Conservation (phyloP, 1,284 basidiomycete species). For the Baeospora myosura region DNA sequence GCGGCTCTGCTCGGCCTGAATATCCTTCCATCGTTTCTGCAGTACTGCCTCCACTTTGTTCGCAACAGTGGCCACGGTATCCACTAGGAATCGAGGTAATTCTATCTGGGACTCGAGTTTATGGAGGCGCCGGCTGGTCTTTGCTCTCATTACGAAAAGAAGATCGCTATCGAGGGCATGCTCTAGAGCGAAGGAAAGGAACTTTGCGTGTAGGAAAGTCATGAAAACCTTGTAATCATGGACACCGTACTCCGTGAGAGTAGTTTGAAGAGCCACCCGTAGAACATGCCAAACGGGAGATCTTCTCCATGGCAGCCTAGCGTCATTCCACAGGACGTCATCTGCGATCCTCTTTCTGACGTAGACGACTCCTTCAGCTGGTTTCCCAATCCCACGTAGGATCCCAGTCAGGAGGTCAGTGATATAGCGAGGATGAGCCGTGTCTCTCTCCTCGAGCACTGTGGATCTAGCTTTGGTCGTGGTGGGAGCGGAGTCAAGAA, state of each 20-base stretch:
- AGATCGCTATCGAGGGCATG: constrained; percentile 20
- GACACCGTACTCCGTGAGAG: constrained; percentile 18
- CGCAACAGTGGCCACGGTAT: neutral
- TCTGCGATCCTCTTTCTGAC: constrained; percentile 36
- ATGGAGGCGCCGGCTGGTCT: constrained; percentile 27
- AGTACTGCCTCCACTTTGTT: constrained; percentile 15
- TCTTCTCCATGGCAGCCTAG: constrained; percentile 36
- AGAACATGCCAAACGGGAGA: constrained; percentile 39
- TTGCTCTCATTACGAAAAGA: constrained; percentile 25
- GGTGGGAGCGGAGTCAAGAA: constrained; percentile 2
- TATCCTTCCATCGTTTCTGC: constrained; percentile 23
- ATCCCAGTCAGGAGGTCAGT: constrained; percentile 20
- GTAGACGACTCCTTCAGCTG: constrained; percentile 21
- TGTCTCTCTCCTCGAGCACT: constrained; percentile 8
- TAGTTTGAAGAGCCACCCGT: constrained; percentile 37
- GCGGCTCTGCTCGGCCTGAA: constrained; percentile 19
- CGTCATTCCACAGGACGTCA: constrained; percentile 35
- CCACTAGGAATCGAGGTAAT: constrained; percentile 13
- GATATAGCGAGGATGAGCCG: constrained; percentile 11
- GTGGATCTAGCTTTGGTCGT: constrained; percentile 6
- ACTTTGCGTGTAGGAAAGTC: constrained; percentile 27
- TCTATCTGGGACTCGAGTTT: constrained; percentile 32
- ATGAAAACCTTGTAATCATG: constrained; percentile 42
- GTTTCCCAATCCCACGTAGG: constrained; percentile 24
- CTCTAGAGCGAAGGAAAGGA: constrained; percentile 20